Conservation (phyloP, 2,329 filamentous ascomycete genomes). For the Colletotrichum euphorbiae region DNA sequence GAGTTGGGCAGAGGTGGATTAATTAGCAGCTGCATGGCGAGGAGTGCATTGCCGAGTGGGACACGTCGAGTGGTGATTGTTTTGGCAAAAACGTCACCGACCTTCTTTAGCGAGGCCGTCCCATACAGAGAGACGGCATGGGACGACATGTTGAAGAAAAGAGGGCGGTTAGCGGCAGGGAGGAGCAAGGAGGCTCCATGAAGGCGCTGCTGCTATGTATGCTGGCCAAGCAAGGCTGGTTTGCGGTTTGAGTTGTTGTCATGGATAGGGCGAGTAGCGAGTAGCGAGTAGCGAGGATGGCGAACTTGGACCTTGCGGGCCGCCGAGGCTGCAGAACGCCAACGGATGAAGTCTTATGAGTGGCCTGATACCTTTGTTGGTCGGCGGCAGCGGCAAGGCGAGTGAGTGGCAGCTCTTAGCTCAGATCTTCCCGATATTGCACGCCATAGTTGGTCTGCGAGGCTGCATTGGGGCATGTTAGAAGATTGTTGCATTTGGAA, state of each 20-base stretch:
- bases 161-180: constrained; percentile 13
- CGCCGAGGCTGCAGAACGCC: constrained; percentile 17
- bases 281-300: constrained; percentile 1
- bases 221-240: constrained; percentile 34
- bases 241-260: not conserved
- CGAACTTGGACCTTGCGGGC: constrained; percentile 17
- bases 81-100: constrained; percentile 11
- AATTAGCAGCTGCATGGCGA: constrained; percentile 1
- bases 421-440: constrained; percentile 25
- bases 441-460: constrained; percentile 10
- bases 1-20: constrained; percentile 21
- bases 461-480: constrained; percentile 23
- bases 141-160: constrained; percentile 9
- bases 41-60: not conserved
- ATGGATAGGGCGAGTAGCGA: constrained; percentile 21
- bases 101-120: not conserved
- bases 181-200: constrained; percentile 30
- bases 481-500: not conserved
- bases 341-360: not conserved
- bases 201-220: not conserved
- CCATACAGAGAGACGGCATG: constrained; percentile 1
- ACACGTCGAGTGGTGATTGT: constrained; percentile 14
- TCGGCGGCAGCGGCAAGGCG: not conserved
- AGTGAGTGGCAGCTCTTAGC: constrained; percentile 10
- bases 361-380: not conserved